These are phyloP conservation scores for Citrus sp. DNA, from an alignment of 345 rosid genomes.

Conservation along the genomic window DNA sequence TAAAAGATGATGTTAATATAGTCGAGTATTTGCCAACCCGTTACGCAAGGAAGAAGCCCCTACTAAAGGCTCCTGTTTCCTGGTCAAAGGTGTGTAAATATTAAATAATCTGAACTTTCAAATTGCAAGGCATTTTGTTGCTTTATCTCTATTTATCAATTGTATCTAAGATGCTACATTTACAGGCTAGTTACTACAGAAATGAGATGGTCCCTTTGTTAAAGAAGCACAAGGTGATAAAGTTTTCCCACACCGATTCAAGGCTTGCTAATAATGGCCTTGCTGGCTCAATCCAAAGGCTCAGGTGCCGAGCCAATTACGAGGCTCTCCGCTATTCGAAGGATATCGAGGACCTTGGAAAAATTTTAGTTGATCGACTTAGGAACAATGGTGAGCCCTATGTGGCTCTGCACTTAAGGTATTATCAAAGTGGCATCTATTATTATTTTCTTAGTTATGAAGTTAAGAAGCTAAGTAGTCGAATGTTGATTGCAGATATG, in stretches of 20 bases:
- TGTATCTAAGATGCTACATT: conserved; percentile 20
- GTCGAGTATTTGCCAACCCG: conserved; percentile 73
- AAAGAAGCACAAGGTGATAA: conserved; percentile 75
- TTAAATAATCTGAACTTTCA: background rate
- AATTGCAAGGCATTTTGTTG: background rate
- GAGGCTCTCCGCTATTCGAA: conserved; percentile 62
- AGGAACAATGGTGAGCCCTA: conserved; percentile 67
- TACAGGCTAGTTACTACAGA: conserved; percentile 95
- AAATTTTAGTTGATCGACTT: conserved; percentile 60
- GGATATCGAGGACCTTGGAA: conserved; percentile 76
- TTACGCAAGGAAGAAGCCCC: conserved; percentile 53
- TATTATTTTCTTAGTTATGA: background rate
- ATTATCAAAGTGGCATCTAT: conserved; percentile 2
- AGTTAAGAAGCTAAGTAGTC: background rate
- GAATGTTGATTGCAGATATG: conserved; percentile 59
- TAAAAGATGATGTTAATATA: conserved; percentile 74
- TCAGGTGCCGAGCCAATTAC: conserved; percentile 95
- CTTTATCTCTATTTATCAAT: conserved; percentile 3
- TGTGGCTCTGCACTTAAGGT: conserved; percentile 92
- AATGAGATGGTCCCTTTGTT: conserved; percentile 60
- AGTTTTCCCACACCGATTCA: conserved; percentile 90
- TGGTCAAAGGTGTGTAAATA: conserved; percentile 82
- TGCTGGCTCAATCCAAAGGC: conserved; percentile 66
- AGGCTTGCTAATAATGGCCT: conserved; percentile 87
- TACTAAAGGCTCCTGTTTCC: conserved; percentile 87